Conservation (phyloP, 768 basidiomycete genomes). For the Lactarius indigo region DNA sequence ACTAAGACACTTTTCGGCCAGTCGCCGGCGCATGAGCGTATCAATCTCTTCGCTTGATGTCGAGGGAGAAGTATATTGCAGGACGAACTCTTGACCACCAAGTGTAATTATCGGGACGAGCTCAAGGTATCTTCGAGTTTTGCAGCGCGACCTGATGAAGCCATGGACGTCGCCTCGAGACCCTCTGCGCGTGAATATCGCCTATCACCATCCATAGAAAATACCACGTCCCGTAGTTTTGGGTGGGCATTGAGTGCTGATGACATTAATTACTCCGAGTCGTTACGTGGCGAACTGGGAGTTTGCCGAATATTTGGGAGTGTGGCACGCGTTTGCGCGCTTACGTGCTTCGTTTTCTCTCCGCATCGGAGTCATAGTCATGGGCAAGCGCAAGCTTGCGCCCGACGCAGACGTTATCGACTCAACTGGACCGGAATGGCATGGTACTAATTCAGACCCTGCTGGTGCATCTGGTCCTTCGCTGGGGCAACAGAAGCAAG, state of each 20-base stretch:
- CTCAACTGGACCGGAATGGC: slow-evolving; percentile 11
- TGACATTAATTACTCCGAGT: too few relatives aligned
- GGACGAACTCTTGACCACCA: not conserved
- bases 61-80: not conserved
- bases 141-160: not conserved
- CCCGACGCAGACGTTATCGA: slow-evolving; percentile 16
- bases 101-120: not conserved
- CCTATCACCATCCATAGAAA: not conserved
- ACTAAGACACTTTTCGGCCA: not conserved
- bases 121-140: not conserved
- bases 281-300: not conserved
- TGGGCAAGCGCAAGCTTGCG: slow-evolving; percentile 27
- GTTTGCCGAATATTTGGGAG: not conserved
- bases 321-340: not conserved
- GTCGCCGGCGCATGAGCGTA: not conserved
- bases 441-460: slow-evolving; percentile 20
- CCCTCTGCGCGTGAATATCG: not conserved
- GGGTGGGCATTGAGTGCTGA: not conserved
- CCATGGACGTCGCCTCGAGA: not conserved
- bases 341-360: not conserved
- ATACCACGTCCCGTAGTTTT: not conserved
- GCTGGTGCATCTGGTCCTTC: slow-evolving; percentile 14
- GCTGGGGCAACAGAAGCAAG: slow-evolving; percentile 2
- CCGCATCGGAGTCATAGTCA: not conserved
- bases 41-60: not conserved